Evolutionary conservation across 192 early-diverging fungal genomes (phyloP), one percentile per base, ranked within the genome.

Genomic region (Martensiomyces pterosporus): DNA sequence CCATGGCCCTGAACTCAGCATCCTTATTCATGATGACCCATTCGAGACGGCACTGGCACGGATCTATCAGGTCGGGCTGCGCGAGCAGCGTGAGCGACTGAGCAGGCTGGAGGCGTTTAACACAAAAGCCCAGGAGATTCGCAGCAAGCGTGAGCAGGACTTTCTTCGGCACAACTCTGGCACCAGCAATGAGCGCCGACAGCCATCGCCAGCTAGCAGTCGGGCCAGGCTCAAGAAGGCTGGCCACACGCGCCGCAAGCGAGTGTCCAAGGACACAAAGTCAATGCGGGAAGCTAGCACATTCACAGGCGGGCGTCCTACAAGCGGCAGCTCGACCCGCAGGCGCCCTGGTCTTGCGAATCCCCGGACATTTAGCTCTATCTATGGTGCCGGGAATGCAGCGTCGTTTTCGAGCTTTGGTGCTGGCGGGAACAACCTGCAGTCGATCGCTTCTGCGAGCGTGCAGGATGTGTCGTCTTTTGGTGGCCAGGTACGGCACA

Each of bases 11-110:
- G 52, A 67, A 44, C 63, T 73, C 19, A 60, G 39, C n/a, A 44
- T 71, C 43, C 59, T 67, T 57, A 44, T 79, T 2, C 71, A 79
- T 38, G 77, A 79, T 16, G 77, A 79, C 29, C 77, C 77, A 14
- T 64, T 79, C 45, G 77, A 79, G 44, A 79, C 71, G 1, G 77
- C 77, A 3, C 51, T 79, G 33, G 46, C 63, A 4, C 57, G 58
- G 10, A 79, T 79, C 15, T 75, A 75, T 42, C 77, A 66, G 27
- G 52, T 56, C 13, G 77, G 77, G 16, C 29, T 67, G 43, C 53
- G 39, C 3, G 71, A 79, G 56, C 77, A 79, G 53, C 63, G 67
- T 22, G 71, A 69, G 43, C 66, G 77, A 2, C 54, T 79, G 27
- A 69, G 34, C 16, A 60, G 76, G 6, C 40, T 61, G n/a, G 70